These are phyloP conservation scores for Chlamydomonas sp. DNA, from an alignment of 139 green algal species.

Conservation along the genomic window DNA sequence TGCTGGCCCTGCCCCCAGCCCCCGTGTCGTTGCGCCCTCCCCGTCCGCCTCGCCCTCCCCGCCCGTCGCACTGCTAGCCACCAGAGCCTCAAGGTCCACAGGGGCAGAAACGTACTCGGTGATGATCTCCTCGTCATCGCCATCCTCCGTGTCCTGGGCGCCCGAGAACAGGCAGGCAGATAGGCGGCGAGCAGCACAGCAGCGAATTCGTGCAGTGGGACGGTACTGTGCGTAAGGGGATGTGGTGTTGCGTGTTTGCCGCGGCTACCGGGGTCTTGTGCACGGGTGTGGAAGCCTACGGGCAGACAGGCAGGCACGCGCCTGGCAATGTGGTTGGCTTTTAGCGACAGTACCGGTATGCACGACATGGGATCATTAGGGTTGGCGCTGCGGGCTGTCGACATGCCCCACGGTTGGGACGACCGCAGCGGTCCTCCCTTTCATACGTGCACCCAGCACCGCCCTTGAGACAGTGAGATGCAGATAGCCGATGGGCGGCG, in stretches of 20 bases:
- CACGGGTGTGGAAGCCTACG: not conserved
- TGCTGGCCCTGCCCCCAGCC: not conserved
- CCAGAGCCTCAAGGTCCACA: slow-evolving; percentile 45
- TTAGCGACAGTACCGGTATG: too few species aligned
- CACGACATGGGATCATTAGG: too few species aligned
- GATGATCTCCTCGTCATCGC: slow-evolving; percentile 57
- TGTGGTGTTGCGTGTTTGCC: not conserved
- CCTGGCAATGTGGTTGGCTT: too few species aligned
- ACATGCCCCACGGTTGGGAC: too few species aligned
- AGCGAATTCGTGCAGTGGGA: not conserved
- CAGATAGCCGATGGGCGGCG: too few species aligned
- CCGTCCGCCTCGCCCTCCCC: not conserved
- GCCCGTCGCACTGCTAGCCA: too few species aligned
- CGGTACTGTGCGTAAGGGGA: not conserved
- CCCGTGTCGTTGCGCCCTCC: not conserved
- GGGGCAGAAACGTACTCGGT: slow-evolving; percentile 66
- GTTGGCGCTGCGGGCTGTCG: too few species aligned
- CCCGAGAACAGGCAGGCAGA: not conserved
- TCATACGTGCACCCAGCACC: too few species aligned
- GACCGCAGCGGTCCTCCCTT: too few species aligned
- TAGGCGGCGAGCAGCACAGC: not conserved
- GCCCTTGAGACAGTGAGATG: too few species aligned
- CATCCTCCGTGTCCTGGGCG: slow-evolving; percentile 22
- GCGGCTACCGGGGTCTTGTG: not conserved
- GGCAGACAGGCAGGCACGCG: not conserved